Percentiles rank a stretch among this genome's conserved stretches.
Evolutionary conservation across 306 rosid species (phyloP).

Genomic region (Cucurbita moschata): DNA sequence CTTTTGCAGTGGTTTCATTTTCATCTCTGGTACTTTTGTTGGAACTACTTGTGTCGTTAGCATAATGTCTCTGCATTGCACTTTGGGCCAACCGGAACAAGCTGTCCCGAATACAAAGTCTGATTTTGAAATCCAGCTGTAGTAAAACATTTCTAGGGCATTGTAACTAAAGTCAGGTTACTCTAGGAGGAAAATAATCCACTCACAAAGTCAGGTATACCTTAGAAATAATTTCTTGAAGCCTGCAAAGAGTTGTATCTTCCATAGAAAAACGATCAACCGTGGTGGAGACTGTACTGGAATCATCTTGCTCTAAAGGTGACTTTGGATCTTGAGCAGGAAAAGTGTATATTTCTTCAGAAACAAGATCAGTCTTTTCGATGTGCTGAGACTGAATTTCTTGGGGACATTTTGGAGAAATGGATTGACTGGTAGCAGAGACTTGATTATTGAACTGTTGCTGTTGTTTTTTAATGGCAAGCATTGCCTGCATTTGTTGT

Average conservation of each 20-base stretch:
- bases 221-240: conserved; percentile 64
- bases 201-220: conserved; percentile 30
- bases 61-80: conserved; percentile 50
- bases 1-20: conserved; percentile 29
- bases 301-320: conserved; percentile 56
- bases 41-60: conserved; percentile 46
- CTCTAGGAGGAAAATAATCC: conserved; percentile 19
- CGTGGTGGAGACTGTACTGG: conserved; percentile 39
- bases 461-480: conserved; percentile 81
- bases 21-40: conserved; percentile 46
- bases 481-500: conserved; percentile 90
- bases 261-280: conserved; percentile 42
- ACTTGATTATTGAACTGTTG: conserved; percentile 54
- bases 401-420: conserved; percentile 23
- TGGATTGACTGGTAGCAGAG: conserved; percentile 22
- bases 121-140: conserved; percentile 70
- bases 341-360: conserved; percentile 36
- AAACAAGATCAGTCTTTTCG: conserved; percentile 33
- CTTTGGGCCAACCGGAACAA: conserved; percentile 83
- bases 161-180: conserved; percentile 26
- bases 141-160: conserved; percentile 31
- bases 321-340: conserved; percentile 35
- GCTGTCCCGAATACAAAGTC: conserved; percentile 77
- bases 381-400: conserved; percentile 37
- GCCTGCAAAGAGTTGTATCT: conserved; percentile 46